Base-by-base conservation (phyloP, 139 green algal genomes). In the Haematococcus sp. region DNA sequence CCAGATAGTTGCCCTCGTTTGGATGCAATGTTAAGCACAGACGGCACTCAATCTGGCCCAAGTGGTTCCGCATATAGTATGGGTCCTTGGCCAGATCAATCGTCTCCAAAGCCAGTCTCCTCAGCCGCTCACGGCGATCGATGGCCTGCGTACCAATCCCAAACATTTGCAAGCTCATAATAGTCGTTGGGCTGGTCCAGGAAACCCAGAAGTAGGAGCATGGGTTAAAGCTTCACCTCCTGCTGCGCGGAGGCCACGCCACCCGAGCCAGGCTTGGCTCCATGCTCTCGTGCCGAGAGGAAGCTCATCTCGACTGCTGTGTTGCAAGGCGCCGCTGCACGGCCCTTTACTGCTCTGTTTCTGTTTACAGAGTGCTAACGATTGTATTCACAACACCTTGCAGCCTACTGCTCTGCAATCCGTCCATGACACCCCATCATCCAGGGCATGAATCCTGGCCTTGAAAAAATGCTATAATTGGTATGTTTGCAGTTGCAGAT, bases 1-100 rank as follows among this genome's bases (percentile, higher is more conserved):
- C 96, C 25, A 99, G 81, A 74, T 99, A 99, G 87, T 98, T 98
- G 32, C 95, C 96, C 77, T 99, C 96, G 68, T 98, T 99, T 60
- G 87, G 96, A 85, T 99, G 96, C n/a, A 99, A 81, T 25, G 96
- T 99, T 25, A 99, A 79, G 68, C 96, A 99, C 15, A 99, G 85
- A 30, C 94, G 91, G 85, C 96, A 99, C 77, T 99, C 96, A 72
- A 98, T 98, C 86, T 93, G 91, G 9, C 95, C 95, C 55, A 99
- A 66, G 71, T 99, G 96, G 68, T 99, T 99, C 56, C 93, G 88
- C 92, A 99, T 98, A 71, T 98, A 99, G 75, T 99, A 99, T 0
- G 96, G 96, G 75, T 99, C 96, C 71, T 97, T 98, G 3, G 91
- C 90, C 15, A 99, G 82, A 75, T 99, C 96, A 49, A 99, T 99